phyloP scores from a whole-genome alignment of 305 asterid species.

The Fraxinus floribunda region DNA sequence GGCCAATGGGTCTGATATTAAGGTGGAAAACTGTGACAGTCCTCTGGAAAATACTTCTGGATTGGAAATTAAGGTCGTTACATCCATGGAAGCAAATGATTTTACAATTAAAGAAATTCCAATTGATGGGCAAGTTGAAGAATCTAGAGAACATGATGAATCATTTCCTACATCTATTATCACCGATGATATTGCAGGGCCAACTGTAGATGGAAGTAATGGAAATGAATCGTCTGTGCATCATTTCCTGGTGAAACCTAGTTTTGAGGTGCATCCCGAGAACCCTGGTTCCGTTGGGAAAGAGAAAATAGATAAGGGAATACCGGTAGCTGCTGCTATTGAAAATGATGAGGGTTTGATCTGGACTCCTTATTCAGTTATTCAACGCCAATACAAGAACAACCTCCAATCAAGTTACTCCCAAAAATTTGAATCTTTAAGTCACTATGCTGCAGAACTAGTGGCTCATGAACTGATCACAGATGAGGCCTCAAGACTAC shows the following conservation, averaged over 20 bases:
- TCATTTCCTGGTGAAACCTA: slow-evolving; percentile 28
- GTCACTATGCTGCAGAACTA: slow-evolving; percentile 48
- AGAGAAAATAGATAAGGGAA: slow-evolving; percentile 36
- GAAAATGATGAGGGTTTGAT: slow-evolving; percentile 58
- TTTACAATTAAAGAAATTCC: slow-evolving; percentile 43
- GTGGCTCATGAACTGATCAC: slow-evolving; percentile 48
- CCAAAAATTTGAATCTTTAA: slow-evolving; percentile 59
- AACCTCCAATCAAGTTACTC: slow-evolving; percentile 40
- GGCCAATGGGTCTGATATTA: slow-evolving; percentile 22
- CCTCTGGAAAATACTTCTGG: slow-evolving; percentile 24
- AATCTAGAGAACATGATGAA: slow-evolving; percentile 23
- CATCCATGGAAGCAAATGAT: slow-evolving; percentile 33
- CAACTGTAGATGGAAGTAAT: slow-evolving; percentile 14
- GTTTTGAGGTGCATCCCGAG: slow-evolving; percentile 30
- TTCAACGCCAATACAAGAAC: slow-evolving; percentile 56
- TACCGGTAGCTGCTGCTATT: slow-evolving; percentile 36
- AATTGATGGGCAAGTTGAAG: slow-evolving; percentile 42
- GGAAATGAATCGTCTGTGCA: slow-evolving; percentile 38
- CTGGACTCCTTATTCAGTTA: slow-evolving; percentile 78
- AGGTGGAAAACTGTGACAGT: slow-evolving; percentile 35
- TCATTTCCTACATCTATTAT: slow-evolving; percentile 23
- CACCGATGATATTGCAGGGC: slow-evolving; percentile 26
- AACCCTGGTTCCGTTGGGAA: slow-evolving; percentile 32
- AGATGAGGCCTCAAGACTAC: slow-evolving; percentile 73
- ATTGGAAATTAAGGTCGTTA: slow-evolving; percentile 34